Conservation (phyloP, 352 stramenopile genomes). For the Globisporangium recalcitrans region DNA sequence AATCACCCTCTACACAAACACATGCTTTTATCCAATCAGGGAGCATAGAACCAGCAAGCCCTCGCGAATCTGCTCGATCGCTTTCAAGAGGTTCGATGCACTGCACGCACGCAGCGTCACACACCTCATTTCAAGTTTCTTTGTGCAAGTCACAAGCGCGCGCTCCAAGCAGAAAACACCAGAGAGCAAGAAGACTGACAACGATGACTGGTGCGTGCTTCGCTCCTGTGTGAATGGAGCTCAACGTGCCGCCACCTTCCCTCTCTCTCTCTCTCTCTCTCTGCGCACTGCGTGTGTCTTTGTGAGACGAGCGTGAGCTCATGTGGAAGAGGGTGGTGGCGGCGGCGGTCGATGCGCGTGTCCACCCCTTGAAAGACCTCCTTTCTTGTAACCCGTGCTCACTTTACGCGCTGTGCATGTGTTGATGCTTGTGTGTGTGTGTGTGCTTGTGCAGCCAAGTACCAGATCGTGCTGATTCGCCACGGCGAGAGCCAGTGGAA, state of each 20-base stretch:
- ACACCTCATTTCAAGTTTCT: constrained; percentile 14
- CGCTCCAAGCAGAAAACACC: constrained; percentile 9
- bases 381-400: neutral
- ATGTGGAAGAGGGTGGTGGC: neutral
- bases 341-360: neutral
- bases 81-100: neutral
- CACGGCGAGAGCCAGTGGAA: constrained; percentile 98
- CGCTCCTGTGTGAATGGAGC: neutral
- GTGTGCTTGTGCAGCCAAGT: constrained; percentile 47
- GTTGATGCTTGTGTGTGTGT: neutral
- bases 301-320: neutral
- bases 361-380: neutral
- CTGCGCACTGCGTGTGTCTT: neutral
- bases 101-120: constrained; percentile 3
- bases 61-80: neutral
- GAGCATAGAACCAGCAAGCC: neutral
- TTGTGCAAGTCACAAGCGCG: constrained; percentile 2
- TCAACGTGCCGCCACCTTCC: no score
- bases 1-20: neutral
- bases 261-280: neutral
- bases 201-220: constrained; percentile 11
- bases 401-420: neutral
- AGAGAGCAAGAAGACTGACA: neutral
- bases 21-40: neutral
- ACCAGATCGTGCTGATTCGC: constrained; percentile 87